These are phyloP conservation scores for Tardiomyces blankii DNA, from an alignment of 1,139 yeast species.

Conservation along the genomic window DNA sequence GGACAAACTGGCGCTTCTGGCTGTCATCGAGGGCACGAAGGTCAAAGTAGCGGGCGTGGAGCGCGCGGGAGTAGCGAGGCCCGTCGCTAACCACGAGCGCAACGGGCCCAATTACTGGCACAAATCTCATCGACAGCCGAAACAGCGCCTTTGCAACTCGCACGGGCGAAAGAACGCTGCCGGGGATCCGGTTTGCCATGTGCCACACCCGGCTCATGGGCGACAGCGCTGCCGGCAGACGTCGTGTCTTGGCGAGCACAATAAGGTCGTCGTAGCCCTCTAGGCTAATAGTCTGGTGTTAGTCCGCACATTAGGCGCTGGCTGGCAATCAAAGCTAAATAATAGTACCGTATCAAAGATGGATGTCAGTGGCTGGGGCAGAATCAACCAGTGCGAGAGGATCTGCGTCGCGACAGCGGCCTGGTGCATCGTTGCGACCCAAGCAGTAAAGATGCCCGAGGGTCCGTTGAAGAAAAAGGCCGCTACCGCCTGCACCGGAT, in stretches of 20 bases:
- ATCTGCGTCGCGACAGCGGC: conserved; percentile 41
- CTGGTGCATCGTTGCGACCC: conserved; percentile 43
- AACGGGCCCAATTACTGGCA: conserved; percentile 56
- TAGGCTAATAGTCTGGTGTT: conserved; percentile 13
- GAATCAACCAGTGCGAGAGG: conserved; percentile 37
- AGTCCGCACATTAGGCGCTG: no score
- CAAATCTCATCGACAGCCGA: conserved; percentile 33
- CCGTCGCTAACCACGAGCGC: conserved; percentile 44
- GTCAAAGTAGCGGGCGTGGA: conserved; percentile 50
- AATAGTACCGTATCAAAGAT: conserved; percentile 47
- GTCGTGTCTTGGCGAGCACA: conserved; percentile 34
- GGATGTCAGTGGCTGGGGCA: conserved; percentile 44
- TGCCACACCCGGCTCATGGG: conserved; percentile 12
- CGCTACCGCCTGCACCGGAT: conserved; percentile 39
- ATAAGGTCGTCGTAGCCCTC: conserved; percentile 40
- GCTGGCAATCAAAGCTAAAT: no score
- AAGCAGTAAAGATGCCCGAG: conserved; percentile 42
- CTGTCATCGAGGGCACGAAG: conserved; percentile 43
- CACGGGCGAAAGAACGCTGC: conserved; percentile 23
- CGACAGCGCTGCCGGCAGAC: conserved; percentile 19
- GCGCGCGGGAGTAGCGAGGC: conserved; percentile 44
- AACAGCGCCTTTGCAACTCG: conserved; percentile 26
- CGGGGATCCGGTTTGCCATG: conserved; percentile 20
- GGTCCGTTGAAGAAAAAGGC: conserved; percentile 45
- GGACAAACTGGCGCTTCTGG: conserved; percentile 24